Conservation (phyloP, 148 eudicot species). For the Fagopyrum homotropicum region DNA sequence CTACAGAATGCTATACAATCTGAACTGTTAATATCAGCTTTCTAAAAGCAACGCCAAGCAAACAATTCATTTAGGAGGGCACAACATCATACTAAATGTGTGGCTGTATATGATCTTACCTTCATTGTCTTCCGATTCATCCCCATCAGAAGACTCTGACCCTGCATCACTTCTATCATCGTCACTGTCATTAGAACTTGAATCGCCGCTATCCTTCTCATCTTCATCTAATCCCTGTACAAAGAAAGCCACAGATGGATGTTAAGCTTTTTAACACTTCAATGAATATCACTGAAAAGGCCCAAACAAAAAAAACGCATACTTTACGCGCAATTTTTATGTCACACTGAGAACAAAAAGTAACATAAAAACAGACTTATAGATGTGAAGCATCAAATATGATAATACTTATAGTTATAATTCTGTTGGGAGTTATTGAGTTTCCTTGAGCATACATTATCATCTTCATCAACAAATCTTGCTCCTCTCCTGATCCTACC, state of each 20-base stretch:
- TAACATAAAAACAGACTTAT: background rate
- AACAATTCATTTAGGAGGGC: background rate
- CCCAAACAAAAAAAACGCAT: background rate
- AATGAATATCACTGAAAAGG: background rate
- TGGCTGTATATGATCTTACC: constrained; percentile 21
- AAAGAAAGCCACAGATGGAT: background rate
- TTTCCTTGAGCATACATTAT: constrained; percentile 19
- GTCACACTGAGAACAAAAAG: background rate
- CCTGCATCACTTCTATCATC: constrained; percentile 24
- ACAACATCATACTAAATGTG: background rate
- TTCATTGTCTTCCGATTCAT: constrained; percentile 33
- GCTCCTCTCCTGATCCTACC: constrained; percentile 86
- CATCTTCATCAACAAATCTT: constrained; percentile 39
- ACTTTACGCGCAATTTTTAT: background rate
- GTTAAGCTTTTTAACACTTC: background rate
- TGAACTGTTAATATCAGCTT: background rate
- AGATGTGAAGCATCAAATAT: background rate
- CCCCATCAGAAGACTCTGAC: constrained; percentile 35
- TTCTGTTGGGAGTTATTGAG: background rate
- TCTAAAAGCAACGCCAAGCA: background rate
- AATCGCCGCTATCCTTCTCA: constrained; percentile 29
- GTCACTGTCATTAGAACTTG: constrained; percentile 15
- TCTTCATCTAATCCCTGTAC: constrained; percentile 15
- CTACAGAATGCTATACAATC: background rate
- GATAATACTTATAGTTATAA: background rate